A percentile compares a stretch with the other conserved stretches of the same genome.
Conservation (phyloP, 2,329 filamentous ascomycete species). For the Dactylellina drechsleri region DNA sequence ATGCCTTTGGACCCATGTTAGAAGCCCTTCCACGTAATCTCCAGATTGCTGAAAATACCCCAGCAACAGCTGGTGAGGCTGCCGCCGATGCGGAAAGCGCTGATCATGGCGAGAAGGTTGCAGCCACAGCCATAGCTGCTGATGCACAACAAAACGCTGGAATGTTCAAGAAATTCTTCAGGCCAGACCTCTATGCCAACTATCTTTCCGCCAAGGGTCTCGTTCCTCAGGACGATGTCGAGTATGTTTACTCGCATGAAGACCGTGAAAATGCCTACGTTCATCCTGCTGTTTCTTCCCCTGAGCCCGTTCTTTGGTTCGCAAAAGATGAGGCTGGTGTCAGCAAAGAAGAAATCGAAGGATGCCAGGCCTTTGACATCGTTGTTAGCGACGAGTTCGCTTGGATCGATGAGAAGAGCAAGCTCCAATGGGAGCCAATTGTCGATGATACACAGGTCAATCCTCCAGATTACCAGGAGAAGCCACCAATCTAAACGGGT, state of each 20-base stretch:
- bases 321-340: constrained; percentile 79
- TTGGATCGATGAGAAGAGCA: constrained; percentile 75
- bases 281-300: constrained; percentile 74
- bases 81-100: constrained; percentile 58
- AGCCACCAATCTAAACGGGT: constrained; percentile 59
- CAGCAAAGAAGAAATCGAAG: constrained; percentile 78
- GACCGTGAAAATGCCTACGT: constrained; percentile 76
- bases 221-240: constrained; percentile 70
- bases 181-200: constrained; percentile 79
- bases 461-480: constrained; percentile 71
- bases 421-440: constrained; percentile 63
- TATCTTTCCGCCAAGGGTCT: constrained; percentile 76
- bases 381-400: constrained; percentile 84
- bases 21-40: constrained; percentile 82
- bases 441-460: constrained; percentile 69
- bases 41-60: constrained; percentile 68
- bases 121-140: constrained; percentile 60
- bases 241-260: constrained; percentile 71
- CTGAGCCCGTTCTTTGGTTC: constrained; percentile 82
- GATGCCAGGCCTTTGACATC: constrained; percentile 73
- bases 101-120: constrained; percentile 59
- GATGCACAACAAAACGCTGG: constrained; percentile 67
- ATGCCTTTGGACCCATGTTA: constrained; percentile 78
- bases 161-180: constrained; percentile 74
- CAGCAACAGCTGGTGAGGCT: constrained; percentile 60